Evolutionary conservation across 257 asterid species (phyloP), one percentile per base, ranked within the genome.

Genomic region (Petunia axillaris): DNA sequence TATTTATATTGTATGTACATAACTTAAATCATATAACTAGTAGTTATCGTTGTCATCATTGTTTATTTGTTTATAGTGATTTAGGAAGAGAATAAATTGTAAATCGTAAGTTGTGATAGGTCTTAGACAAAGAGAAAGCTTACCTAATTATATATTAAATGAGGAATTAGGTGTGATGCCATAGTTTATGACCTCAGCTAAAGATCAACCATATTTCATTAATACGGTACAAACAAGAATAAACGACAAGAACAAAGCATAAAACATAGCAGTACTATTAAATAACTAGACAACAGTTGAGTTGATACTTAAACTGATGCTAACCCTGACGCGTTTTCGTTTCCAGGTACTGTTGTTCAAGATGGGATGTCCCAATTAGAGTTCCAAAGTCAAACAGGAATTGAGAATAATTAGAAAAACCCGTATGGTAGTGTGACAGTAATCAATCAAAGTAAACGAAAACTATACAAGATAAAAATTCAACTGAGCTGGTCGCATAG

Each of bases 31-130:
- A n/a, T 68, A 68, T 44, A 43, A 0, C 44, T 3, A 46, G 58
- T 5, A 44, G 0, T 8, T 67, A 36, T 70, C 46, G 43, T 4
- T 8, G 48, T 70, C 4, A 9, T 70, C n/a, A 25, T 16, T 65
- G 39, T 64, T 65, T 39, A 3, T 13, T 37, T 39, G 1, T 2
- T 65, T 44, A 48, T 46, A 52, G 25, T 10, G 3, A 9, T 9
- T 48, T 71, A 7, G 58, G 77, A 46, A 71, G 77, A 71, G 16
- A 71, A 71, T 25, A 71, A 48, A 36, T 50, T 7, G 10, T 10
- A 48, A 71, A 71, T 71, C 37, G 48, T 71, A 3, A 71, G 77
- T 10, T 71, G 44, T 71, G 35, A 71, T 39, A 48, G 77, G 77
- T 71, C 77, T 48, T 48, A 36, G 41, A 70, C 77, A 71, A 35